Base-by-base conservation (phyloP, 345 rosid species). In the Xanthoceras sorbifolium region DNA sequence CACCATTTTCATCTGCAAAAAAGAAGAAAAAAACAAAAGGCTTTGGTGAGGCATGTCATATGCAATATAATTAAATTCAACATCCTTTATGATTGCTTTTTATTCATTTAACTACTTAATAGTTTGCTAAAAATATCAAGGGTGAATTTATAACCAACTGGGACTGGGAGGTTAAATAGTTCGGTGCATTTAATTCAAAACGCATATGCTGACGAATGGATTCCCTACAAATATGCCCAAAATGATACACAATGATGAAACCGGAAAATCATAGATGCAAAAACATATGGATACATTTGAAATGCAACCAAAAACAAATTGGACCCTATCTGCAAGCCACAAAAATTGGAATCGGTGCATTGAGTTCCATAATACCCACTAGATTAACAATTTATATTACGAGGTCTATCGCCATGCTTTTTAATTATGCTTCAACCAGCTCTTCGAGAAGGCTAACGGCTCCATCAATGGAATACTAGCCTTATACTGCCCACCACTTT, bases 1-100 rank as follows among this genome's bases (percentile, higher is more conserved):
- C 82, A 65, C 87, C 87, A 76, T 22, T 76, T 69, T 55, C 71
- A 89, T 96, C 99, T 96, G 93, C 78, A 76, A 46, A 73, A 32
- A 52, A 71, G 64, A 73, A 64, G 38, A 72, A 76, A 28, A 28
- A 50, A 64, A 65, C 71, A 67, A 50, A 72, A 76, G 25, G 18
- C 18, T 55, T 77, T 62, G 66, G 67, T 73, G 46, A 79, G 77
- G 23, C 29, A 64, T 15, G 4, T 55, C 48, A 54, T 65, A 64
- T 68, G 11, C 40, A 71, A 36, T 44, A 3, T 6, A 71, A 64
- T 67, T 64, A 74, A 52, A 66, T 67, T 64, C 62, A 50, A 48
- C 29, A 52, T 3, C 52, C 12, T n/a, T 54, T 28, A 54, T 66
- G n/a, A 22, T 42, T 70, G 50, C 46, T n/a, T 64, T 42, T 6